These are phyloP conservation scores for Salix purpurea DNA, from an alignment of 345 rosid genomes.

Conservation along the genomic window DNA sequence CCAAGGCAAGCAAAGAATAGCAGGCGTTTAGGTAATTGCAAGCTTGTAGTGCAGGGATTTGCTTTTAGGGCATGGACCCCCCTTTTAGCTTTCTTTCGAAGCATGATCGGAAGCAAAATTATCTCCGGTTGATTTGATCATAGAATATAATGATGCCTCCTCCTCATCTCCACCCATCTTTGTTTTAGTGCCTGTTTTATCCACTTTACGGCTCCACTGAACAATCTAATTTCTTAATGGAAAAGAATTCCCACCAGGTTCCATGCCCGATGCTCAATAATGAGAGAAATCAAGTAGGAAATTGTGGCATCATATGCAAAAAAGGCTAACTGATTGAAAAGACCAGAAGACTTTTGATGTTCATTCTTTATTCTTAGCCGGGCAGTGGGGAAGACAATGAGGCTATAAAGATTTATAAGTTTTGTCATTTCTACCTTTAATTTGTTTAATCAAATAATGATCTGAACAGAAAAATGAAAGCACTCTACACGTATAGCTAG, in stretches of 20 bases:
- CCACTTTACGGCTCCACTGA: conserved; percentile 24
- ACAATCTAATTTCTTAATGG: conserved; percentile 6
- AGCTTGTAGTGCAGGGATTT: background rate
- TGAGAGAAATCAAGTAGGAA: background rate
- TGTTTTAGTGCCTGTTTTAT: conserved; percentile 14
- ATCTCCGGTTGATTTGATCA: conserved; percentile 7
- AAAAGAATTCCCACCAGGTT: conserved; percentile 4
- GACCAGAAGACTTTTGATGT: background rate
- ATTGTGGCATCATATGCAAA: background rate
- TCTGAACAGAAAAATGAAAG: background rate
- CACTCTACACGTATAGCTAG: background rate
- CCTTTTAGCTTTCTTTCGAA: conserved; percentile 22
- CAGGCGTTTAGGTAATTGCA: conserved; percentile 2
- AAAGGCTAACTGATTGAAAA: background rate
- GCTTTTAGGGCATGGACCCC: conserved; percentile 15
- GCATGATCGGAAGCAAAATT: conserved; percentile 25
- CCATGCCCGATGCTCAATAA: background rate
- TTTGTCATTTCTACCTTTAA: background rate
- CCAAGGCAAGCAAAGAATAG: conserved; percentile 42
- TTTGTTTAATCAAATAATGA: background rate
- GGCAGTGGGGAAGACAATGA: background rate
- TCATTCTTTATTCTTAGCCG: background rate
- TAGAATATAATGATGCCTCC: conserved; percentile 18
- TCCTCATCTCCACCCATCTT: conserved; percentile 20
- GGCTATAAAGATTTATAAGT: background rate